These are phyloP conservation scores for Cryphonectria parasitica DNA, from an alignment of 2,329 filamentous ascomycete genomes.

Conservation along the genomic window DNA sequence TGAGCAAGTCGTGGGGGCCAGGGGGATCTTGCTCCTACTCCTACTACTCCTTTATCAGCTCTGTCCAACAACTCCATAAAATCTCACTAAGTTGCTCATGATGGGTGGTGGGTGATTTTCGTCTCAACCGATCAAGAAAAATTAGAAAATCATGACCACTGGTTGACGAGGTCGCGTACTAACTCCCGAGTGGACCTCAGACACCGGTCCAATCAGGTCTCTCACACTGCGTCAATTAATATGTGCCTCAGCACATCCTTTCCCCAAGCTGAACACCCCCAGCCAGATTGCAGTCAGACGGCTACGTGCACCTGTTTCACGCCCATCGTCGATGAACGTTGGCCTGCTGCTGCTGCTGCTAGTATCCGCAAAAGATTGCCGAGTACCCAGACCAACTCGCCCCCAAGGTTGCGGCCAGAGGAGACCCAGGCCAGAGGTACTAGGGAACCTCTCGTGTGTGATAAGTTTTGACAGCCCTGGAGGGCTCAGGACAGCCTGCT, in stretches of 20 bases:
- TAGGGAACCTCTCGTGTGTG: background rate
- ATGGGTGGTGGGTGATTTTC: background rate
- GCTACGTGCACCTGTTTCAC: constrained; percentile 17
- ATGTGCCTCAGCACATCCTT: constrained; percentile 16
- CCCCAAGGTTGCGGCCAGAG: background rate
- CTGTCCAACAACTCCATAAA: background rate
- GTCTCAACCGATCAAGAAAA: background rate
- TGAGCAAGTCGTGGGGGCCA: constrained; percentile 3
- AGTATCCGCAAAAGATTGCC: background rate
- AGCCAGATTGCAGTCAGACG: constrained; percentile 25
- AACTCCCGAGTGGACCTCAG: constrained; percentile 6
- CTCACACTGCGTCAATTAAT: constrained; percentile 1
- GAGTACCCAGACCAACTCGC: background rate
- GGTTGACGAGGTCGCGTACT: constrained; percentile 6
- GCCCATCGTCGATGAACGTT: constrained; percentile 11
- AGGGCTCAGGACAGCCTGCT: constrained; percentile 45
- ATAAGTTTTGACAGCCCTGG: constrained; percentile 34
- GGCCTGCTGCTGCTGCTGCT: constrained; percentile 6
- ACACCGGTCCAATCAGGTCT: constrained; percentile 21
- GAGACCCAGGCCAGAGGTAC: background rate
- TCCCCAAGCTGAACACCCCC: constrained; percentile 23
- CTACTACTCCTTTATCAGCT: background rate
- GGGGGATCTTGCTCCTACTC: background rate
- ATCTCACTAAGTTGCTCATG: background rate
- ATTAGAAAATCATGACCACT: background rate